Percentiles rank a stretch among this genome's conserved stretches.
Evolutionary conservation across 2,329 filamentous ascomycete genomes (phyloP).

Genomic region (Sporothrix mexicana): DNA sequence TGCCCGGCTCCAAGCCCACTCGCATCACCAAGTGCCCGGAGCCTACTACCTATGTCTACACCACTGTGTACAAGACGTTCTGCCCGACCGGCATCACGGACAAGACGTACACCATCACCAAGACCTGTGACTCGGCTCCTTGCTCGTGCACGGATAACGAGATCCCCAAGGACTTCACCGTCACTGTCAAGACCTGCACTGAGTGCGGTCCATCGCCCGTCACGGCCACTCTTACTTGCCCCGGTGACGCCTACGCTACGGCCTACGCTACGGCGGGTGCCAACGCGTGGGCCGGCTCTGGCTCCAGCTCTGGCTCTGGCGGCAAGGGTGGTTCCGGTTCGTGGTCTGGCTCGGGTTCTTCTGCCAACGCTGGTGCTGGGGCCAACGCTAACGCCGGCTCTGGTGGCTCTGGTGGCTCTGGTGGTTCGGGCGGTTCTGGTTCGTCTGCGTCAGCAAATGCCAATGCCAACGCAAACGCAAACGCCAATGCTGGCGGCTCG

Average conservation of each 20-base stretch:
- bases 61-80: conserved; percentile 33
- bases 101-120: conserved; percentile 39
- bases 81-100: conserved; percentile 33
- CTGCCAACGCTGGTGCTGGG: conserved; percentile 2
- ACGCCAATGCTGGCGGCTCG: not conserved
- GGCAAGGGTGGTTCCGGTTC: too few relatives aligned
- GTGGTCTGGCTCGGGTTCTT: conserved; percentile 12
- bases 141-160: conserved; percentile 30
- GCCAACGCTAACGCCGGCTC: conserved; percentile 19
- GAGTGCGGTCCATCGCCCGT: conserved; percentile 32
- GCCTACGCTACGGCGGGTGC: not conserved
- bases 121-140: conserved; percentile 36
- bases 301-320: not conserved
- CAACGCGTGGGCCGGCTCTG: not conserved
- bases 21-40: conserved; percentile 30
- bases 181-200: conserved; percentile 35
- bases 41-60: conserved; percentile 34
- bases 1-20: not conserved
- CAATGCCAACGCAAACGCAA: not conserved
- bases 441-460: not conserved
- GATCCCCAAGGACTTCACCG: conserved; percentile 36
- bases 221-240: conserved; percentile 35
- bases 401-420: not conserved
- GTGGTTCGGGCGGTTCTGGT: not conserved
- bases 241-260: conserved; percentile 23